phyloP scores from a whole-genome alignment of 192 early-diverging fungal species.

The Mortierella antarctica region DNA sequence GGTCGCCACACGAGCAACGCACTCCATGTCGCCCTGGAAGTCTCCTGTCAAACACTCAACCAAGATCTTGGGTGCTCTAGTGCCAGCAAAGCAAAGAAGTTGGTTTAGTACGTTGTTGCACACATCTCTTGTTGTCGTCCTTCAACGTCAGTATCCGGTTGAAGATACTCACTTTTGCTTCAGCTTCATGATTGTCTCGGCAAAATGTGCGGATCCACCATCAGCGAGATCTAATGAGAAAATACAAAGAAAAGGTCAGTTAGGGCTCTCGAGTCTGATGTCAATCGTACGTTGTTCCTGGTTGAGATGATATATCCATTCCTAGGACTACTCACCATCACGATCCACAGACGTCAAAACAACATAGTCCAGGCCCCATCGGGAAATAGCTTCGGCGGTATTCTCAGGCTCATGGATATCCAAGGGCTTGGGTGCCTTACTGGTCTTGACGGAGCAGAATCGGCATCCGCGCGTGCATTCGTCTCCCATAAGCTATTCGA shows the following conservation, averaged over 20 bases:
- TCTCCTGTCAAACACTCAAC: slow-evolving; percentile 98
- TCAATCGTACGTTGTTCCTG: not conserved
- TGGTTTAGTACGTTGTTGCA: not conserved
- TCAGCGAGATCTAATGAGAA: slow-evolving; percentile 79
- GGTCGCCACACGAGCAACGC: slow-evolving; percentile 83
- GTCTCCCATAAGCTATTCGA: slow-evolving; percentile 87
- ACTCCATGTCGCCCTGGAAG: slow-evolving; percentile 82
- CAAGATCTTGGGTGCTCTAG: slow-evolving; percentile 88
- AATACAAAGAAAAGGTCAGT: slow-evolving; percentile 4
- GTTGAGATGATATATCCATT: not conserved
- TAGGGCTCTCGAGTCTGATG: not conserved
- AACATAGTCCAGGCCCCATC: slow-evolving; percentile 97
- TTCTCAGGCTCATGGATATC: slow-evolving; percentile 93
- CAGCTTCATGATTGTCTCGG: slow-evolving; percentile 87
- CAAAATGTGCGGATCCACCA: slow-evolving; percentile 94
- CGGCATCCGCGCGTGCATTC: slow-evolving; percentile 98
- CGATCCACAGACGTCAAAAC: slow-evolving; percentile 98
- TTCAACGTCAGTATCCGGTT: not conserved
- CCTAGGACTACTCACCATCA: slow-evolving; percentile 67
- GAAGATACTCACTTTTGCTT: slow-evolving; percentile 75
- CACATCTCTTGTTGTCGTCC: not conserved
- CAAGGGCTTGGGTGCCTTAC: slow-evolving; percentile 80
- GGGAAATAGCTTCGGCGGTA: slow-evolving; percentile 90
- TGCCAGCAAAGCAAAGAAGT: slow-evolving; percentile 4
- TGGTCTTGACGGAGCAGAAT: slow-evolving; percentile 99